These are phyloP conservation scores for Oryza rufipogon DNA, from an alignment of 176 grass and related monocot species.

Conservation along the genomic window DNA sequence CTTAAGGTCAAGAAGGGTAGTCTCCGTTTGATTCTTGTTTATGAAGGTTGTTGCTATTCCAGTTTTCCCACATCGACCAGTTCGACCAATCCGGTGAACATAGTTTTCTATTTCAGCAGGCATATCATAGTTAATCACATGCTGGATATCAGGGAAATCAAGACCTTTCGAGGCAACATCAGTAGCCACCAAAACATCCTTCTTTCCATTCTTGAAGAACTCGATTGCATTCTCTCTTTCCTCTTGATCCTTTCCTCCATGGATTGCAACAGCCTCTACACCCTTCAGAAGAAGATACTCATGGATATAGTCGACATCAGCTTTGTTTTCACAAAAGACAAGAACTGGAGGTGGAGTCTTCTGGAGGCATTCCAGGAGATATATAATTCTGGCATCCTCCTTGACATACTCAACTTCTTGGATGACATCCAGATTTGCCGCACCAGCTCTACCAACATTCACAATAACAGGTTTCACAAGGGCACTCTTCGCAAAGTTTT, in stretches of 20 bases:
- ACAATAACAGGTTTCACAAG: slow-evolving; percentile 87
- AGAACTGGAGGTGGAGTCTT: slow-evolving; percentile 94
- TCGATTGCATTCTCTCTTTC: slow-evolving; percentile 85
- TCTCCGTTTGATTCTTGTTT: slow-evolving; percentile 94
- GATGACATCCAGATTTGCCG: slow-evolving; percentile 93
- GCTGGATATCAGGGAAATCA: slow-evolving; percentile 96
- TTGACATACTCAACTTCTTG: slow-evolving; percentile 99
- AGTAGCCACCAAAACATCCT: slow-evolving; percentile 89
- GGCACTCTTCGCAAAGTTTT: slow-evolving; percentile 83
- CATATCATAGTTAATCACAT: slow-evolving; percentile 99
- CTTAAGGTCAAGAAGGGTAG: slow-evolving; percentile 84
- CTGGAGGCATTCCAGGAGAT: slow-evolving; percentile 92
- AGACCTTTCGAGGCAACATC: slow-evolving; percentile 97
- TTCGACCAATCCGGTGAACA: slow-evolving; percentile 94
- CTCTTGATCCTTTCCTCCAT: slow-evolving; percentile 97
- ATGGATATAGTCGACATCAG: slow-evolving; percentile 90
- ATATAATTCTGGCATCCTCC: slow-evolving; percentile 88
- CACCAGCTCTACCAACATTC: slow-evolving; percentile 92
- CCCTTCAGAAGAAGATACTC: slow-evolving; percentile 97
- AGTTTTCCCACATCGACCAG: slow-evolving; percentile 86
- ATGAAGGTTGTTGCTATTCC: slow-evolving; percentile 97
- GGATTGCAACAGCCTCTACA: slow-evolving; percentile 89
- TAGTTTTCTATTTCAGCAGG: slow-evolving; percentile 95
- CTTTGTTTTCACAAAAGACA: slow-evolving; percentile 91
- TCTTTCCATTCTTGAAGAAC: slow-evolving; percentile 76